Base-by-base conservation (phyloP, 257 asterid species). In the Solanum dulcamara region DNA sequence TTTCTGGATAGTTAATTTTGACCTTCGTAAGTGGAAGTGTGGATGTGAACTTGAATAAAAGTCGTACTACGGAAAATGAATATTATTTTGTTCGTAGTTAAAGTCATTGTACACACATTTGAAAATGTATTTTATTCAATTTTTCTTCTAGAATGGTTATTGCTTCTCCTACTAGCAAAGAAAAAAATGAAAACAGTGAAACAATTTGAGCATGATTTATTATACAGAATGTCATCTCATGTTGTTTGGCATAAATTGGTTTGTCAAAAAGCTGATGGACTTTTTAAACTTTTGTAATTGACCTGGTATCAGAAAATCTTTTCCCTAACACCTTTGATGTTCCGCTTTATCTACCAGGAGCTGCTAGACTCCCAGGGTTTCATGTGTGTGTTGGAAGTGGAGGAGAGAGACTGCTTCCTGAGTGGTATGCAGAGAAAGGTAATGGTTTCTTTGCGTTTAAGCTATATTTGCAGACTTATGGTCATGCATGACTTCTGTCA, bases 351-450 rank as follows among this genome's bases (percentile, higher is more conserved):
- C 86, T 86, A 83, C 37, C 91, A 96, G 99, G 98, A 85, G 91
- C 98, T 85, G 99, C 98, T 35, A 93, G 99, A 84, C 96, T 96
- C 85, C 98, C 98, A 33, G 99, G 99, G 70, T 96, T 96, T 88
- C 98, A 96, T 84, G 91, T 87, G 13, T 93, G 98, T 83, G 99
- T 96, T 91, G 99, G 99, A 88, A 91, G 99, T 93, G 99, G 99
- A 55, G 99, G 99, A 89, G 99, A 96, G 93, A 92, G 96, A 89
- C 93, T 89, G 57, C 96, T 93, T 85, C 98, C 99, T 33, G 98
- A 96, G 86, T 96, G 99, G 99, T 96, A 96, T 88, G 26, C 97
- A 37, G 98, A 96, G 90, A 94, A 93, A 92, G 98, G 99, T 94
- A 88, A 38, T 35, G 38, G 20, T 85, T 60, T 20, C 26, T 14